Base-by-base conservation (phyloP, 768 basidiomycete genomes). In the Mycena floridula region DNA sequence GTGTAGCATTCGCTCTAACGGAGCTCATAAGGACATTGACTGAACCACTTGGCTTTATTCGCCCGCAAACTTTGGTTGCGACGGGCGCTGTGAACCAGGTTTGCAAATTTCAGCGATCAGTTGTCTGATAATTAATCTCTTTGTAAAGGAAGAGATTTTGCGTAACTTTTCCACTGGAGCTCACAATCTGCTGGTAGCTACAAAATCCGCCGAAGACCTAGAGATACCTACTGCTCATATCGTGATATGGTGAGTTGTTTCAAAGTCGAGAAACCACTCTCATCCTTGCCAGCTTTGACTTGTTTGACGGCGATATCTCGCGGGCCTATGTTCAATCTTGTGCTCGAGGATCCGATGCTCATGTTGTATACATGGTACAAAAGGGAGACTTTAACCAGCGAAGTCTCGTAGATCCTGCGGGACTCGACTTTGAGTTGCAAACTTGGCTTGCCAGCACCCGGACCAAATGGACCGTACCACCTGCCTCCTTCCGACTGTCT, bases 341-440 rank as follows among this genome's bases (percentile, higher is more conserved):
- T 25, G 66, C 76, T 30, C 56, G 67, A 37, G 72, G 72, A 7
- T 61, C 67, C 32, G 66, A 70, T 45, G 70, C 77, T 47, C 73
- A 78, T 54, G 53, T 85, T 32, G 60, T 88, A 5, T 73, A 85
- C 54, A 74, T 89, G 74, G 69, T 73, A 18, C 79, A 87, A 56
- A 67, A 70, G 49, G 73, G 68, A 3, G 81, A 79, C 49, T 74
- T 77, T 46, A 51, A 58, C 12, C 81, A 85, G 51, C 74, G 73
- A 20, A 75, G 69, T 35, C 70, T 21, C 65, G 59, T 23, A 63
- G 70, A 12, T 67, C 69, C 6, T 64, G 5, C 23, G 18, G n/a
- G n/a, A 16, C n/a, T 22, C 5, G 22, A 3, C 18, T 13, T 13
- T 13, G 38, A 39, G 38, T 13, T 13, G 23, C n/a, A 39, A 22